A percentile compares a stretch with the other conserved stretches of the same genome.
Conservation (phyloP, 1,284 basidiomycete species). For the Cyathus olla region DNA sequence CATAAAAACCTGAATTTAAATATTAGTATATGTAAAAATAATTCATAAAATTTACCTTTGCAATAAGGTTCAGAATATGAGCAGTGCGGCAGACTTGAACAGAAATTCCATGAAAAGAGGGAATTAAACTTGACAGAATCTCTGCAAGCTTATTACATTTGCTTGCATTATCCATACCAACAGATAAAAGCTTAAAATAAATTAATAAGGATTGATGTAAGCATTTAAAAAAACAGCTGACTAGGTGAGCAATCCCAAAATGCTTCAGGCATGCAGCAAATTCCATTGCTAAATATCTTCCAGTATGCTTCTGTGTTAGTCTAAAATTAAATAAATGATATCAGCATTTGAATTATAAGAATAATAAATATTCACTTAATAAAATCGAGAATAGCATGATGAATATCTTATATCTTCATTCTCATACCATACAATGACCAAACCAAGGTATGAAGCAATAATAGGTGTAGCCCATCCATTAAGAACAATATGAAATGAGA, state of each 20-base stretch:
- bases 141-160: slow-evolving; percentile 18
- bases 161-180: slow-evolving; percentile 14
- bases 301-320: slow-evolving; percentile 31
- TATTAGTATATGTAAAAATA: slow-evolving; percentile 5
- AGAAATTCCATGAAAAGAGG: slow-evolving; percentile 21
- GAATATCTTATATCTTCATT: slow-evolving; percentile 27
- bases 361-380: slow-evolving; percentile 19
- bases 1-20: slow-evolving; percentile 13
- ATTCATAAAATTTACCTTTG: slow-evolving; percentile 6
- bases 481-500: slow-evolving; percentile 32
- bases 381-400: slow-evolving; percentile 37
- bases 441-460: slow-evolving; percentile 29
- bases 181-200: slow-evolving; percentile 2
- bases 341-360: neutral
- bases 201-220: neutral
- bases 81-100: slow-evolving; percentile 7
- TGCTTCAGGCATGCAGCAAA: slow-evolving; percentile 23
- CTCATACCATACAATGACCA: slow-evolving; percentile 34
- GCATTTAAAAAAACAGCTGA: slow-evolving; percentile 12
- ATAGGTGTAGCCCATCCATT: slow-evolving; percentile 40
- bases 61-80: slow-evolving; percentile 17
- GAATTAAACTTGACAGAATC: slow-evolving; percentile 17
- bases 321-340: slow-evolving; percentile 8
- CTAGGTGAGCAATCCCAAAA: slow-evolving; percentile 27
- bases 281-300: slow-evolving; percentile 28